Base-by-base conservation (phyloP, 805 yeast species). In the Ascoidea rubescens region DNA sequence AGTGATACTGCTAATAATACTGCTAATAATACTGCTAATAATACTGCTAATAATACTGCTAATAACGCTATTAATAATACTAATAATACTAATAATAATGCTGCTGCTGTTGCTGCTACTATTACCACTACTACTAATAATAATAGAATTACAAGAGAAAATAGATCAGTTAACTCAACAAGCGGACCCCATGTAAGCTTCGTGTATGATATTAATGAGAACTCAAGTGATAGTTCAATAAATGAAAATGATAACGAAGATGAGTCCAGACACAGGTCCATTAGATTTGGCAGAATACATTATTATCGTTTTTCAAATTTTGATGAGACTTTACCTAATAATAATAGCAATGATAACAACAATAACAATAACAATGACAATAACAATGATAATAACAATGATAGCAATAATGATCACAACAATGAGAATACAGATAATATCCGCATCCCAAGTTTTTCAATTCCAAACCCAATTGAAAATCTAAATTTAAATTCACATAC, bases 251-350 rank as follows among this genome's bases (percentile, higher is more conserved):
- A 10, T 10, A 37, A 37, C 14, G 43, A 37, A 10, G 43, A 37
- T 2, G 43, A 37, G 43, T 37, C 43, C 8, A 37, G 43, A 37
- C 43, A 37, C 14, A 37, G 43, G 14, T 37, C 43, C 14, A 37
- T 37, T 10, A 37, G 43, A 37, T 37, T 37, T 37, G 43, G 43
- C 2, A 37, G 43, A 37, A 37, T 37, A 10, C 43, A 37, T 14
- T 37, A 37, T 37, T 37, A 37, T 37, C 8, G 43, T 8, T 37
- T 37, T 37, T 10, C 14, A 2, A 37, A 37, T 1, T 58, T 78
- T 21, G 63, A 62, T 21, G 80, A 73, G 62, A 37, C 43, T 37
- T 21, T 21, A 21, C 28, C 28, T 21, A 21, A 21, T 21, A 21
- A 21, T 3, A 21, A 21, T 21, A 21, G 3, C 28, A 21, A 21